These are phyloP conservation scores for Alternaria arborescens DNA, from an alignment of 2,329 filamentous ascomycete genomes.

Conservation along the genomic window DNA sequence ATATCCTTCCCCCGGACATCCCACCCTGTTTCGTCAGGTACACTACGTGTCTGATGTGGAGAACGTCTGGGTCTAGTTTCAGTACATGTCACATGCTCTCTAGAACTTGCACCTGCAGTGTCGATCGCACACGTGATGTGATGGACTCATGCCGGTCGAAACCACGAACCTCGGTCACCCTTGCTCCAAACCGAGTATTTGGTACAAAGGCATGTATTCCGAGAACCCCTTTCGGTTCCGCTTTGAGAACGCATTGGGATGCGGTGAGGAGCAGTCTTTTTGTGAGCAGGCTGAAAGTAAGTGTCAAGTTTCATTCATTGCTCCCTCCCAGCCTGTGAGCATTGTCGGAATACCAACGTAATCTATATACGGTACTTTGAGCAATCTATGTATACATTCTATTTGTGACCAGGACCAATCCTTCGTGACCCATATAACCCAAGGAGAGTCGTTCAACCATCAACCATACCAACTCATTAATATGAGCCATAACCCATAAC, in stretches of 20 bases:
- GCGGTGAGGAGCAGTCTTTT: no score
- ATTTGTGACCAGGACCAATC: background rate
- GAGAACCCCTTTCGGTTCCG: background rate
- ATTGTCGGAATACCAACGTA: background rate
- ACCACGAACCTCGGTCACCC: background rate
- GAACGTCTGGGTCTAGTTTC: background rate
- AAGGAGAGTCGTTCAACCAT: background rate
- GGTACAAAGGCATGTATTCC: background rate
- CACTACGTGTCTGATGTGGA: background rate
- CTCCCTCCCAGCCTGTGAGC: background rate
- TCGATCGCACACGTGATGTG: background rate
- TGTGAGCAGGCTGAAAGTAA: background rate
- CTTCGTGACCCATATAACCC: background rate
- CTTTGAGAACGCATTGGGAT: background rate
- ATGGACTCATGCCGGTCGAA: background rate
- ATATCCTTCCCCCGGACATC: no score
- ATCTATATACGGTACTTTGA: background rate
- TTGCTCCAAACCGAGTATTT: background rate
- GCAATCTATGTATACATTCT: background rate
- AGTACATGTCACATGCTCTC: background rate
- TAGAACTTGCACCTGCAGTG: background rate
- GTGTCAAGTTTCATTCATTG: background rate
- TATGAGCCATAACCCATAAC: background rate
- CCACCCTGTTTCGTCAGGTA: background rate
- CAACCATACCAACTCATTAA: slow-evolving; percentile 2